phyloP scores from a whole-genome alignment of 345 rosid genomes.

The Chamaenerion angustifolium region DNA sequence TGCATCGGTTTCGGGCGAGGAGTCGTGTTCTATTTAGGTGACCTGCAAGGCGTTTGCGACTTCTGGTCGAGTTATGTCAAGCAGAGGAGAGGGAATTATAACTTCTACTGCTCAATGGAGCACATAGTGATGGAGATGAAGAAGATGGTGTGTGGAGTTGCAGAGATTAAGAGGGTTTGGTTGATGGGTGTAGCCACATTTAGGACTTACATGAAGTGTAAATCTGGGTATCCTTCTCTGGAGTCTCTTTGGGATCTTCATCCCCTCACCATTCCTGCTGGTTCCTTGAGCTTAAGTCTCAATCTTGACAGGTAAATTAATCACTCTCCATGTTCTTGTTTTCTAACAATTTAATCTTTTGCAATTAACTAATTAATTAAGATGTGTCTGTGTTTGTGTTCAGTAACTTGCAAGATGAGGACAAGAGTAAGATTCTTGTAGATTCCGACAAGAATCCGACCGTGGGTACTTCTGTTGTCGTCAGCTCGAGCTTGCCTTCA shows the following conservation, averaged over 20 bases:
- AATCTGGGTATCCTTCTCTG: conserved; percentile 47
- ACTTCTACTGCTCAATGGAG: conserved; percentile 27
- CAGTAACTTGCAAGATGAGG: conserved; percentile 23
- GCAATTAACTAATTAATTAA: no score
- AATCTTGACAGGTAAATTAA: conserved; percentile 36
- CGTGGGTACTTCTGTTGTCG: conserved; percentile 6
- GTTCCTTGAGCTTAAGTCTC: conserved; percentile 45
- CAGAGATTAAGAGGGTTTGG: conserved; percentile 30
- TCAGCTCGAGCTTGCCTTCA: conserved; percentile 35
- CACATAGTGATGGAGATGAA: conserved; percentile 41
- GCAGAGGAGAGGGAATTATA: conserved; percentile 21
- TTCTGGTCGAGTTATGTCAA: conserved; percentile 40
- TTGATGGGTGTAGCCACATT: conserved; percentile 42
- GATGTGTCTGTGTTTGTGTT: conserved; percentile 9
- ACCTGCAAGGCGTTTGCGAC: conserved; percentile 42
- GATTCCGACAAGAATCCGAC: conserved; percentile 9
- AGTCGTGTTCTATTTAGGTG: conserved; percentile 47
- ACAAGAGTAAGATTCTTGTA: conserved; percentile 14
- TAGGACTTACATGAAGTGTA: conserved; percentile 43
- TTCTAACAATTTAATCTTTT: no score
- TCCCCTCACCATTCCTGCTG: conserved; percentile 38
- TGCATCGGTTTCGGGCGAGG: conserved; percentile 27
- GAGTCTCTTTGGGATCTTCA: conserved; percentile 45
- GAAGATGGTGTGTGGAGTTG: conserved; percentile 27
- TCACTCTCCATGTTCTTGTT: no score